A percentile compares a stretch with the other conserved stretches of the same genome.
Conservation (phyloP, 192 early-diverging fungal genomes). For the Backusella parvicylindrica region DNA sequence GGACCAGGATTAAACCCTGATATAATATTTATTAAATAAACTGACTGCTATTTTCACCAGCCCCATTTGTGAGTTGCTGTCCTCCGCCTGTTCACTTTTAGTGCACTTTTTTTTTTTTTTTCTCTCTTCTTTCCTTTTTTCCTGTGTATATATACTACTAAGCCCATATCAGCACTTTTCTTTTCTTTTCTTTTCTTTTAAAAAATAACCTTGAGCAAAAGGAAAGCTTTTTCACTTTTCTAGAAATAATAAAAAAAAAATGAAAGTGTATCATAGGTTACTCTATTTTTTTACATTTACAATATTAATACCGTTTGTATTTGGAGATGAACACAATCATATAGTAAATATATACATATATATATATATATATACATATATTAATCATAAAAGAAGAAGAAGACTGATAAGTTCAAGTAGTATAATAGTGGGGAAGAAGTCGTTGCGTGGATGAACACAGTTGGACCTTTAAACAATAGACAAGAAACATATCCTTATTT, state of each 20-base stretch:
- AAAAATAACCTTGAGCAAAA: background rate
- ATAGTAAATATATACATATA: constrained; percentile 13
- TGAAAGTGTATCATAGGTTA: background rate
- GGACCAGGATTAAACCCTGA: too few species aligned
- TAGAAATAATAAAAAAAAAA: background rate
- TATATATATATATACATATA: background rate
- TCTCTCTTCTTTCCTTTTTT: background rate
- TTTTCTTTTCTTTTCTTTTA: background rate
- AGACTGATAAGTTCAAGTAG: constrained; percentile 25
- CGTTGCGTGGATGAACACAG: constrained; percentile 67
- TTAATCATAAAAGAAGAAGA: background rate
- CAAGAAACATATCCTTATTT: constrained; percentile 78
- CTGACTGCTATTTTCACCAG: too few species aligned
- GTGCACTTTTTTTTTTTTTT: background rate
- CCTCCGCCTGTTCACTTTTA: background rate
- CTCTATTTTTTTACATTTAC: background rate
- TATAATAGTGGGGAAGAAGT: constrained; percentile 63
- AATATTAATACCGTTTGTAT: constrained; percentile 5
- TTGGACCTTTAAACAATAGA: constrained; percentile 58
- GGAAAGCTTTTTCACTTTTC: background rate
- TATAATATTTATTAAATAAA: too few species aligned
- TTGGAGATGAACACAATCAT: constrained; percentile 28
- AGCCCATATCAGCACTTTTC: background rate
- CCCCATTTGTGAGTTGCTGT: background rate
- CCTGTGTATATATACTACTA: background rate